A percentile compares a stretch with the other conserved stretches of the same genome.
Evolutionary conservation across 2,329 filamentous ascomycete genomes (phyloP).

Genomic region (Colletotrichum gigasporum): DNA sequence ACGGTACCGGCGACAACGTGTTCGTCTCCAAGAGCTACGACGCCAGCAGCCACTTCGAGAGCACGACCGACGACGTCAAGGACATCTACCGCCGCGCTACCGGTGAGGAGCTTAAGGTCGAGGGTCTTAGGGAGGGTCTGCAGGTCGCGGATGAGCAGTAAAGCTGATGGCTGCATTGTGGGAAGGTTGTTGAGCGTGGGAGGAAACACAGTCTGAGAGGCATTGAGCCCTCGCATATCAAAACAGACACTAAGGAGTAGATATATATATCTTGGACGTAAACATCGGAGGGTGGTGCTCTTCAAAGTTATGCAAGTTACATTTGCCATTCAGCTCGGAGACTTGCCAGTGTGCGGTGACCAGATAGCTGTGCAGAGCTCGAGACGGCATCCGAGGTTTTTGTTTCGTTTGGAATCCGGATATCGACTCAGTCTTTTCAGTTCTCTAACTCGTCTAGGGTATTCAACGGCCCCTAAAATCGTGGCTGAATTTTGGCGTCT

Average conservation of each 20-base stretch:
- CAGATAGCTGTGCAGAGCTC: no score
- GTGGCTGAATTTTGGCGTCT: not conserved
- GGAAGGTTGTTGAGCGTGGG: not conserved
- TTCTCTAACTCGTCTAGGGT: slow-evolving; percentile 25
- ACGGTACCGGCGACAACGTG: slow-evolving; percentile 87
- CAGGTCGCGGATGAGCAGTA: slow-evolving; percentile 75
- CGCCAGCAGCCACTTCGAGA: slow-evolving; percentile 97
- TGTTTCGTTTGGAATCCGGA: not conserved
- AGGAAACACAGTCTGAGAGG: slow-evolving; percentile 22
- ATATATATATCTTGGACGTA: slow-evolving; percentile 25
- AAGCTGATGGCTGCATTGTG: slow-evolving; percentile 1
- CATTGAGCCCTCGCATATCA: slow-evolving; percentile 21
- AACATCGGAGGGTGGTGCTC: slow-evolving; percentile 19
- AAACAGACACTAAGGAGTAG: slow-evolving; percentile 24
- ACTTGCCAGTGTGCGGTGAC: no score
- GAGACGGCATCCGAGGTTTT: not conserved
- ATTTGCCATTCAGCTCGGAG: no score
- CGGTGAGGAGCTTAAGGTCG: slow-evolving; percentile 87
- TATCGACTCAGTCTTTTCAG: not conserved
- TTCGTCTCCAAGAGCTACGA: slow-evolving; percentile 99
- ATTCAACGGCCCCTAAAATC: slow-evolving; percentile 19
- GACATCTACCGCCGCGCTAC: slow-evolving; percentile 89
- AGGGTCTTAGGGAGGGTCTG: slow-evolving; percentile 84
- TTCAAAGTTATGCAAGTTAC: slow-evolving; percentile 25
- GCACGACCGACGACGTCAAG: slow-evolving; percentile 86